phyloP scores from a whole-genome alignment of 139 green algal species.

The Coelastrella sp. region DNA sequence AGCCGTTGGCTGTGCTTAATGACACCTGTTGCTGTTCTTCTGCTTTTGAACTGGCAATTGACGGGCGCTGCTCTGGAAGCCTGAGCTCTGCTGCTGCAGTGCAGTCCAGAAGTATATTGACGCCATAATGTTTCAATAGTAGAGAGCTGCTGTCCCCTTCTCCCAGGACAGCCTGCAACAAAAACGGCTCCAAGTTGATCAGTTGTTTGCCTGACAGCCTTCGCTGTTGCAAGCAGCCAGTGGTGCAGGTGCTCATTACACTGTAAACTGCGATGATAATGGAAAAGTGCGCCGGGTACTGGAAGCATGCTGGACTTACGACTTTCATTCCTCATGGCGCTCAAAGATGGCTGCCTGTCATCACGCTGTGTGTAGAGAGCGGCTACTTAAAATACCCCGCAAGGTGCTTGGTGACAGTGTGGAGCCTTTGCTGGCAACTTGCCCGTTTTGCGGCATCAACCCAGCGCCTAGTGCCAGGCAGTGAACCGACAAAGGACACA shows the following conservation, averaged over 20 bases:
- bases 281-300: no score
- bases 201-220: not conserved
- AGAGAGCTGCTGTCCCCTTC: not conserved
- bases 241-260: not conserved
- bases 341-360: no score
- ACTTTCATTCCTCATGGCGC: no score
- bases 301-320: no score
- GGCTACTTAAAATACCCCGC: no score
- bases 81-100: slow-evolving; percentile 6
- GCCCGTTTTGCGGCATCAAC: no score
- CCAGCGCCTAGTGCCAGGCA: no score
- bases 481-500: no score
- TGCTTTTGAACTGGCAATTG: not conserved
- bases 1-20: not conserved
- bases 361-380: no score
- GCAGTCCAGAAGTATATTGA: slow-evolving; percentile 29
- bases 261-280: no score
- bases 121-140: slow-evolving; percentile 1
- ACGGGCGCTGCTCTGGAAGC: not conserved
- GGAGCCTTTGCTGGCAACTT: no score
- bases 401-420: no score
- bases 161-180: slow-evolving; percentile 13
- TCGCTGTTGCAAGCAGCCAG: not conserved
- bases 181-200: not conserved
- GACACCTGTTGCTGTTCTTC: not conserved